Conservation (phyloP, 495 filamentous ascomycete species). For the Aeminium ludgeri region DNA sequence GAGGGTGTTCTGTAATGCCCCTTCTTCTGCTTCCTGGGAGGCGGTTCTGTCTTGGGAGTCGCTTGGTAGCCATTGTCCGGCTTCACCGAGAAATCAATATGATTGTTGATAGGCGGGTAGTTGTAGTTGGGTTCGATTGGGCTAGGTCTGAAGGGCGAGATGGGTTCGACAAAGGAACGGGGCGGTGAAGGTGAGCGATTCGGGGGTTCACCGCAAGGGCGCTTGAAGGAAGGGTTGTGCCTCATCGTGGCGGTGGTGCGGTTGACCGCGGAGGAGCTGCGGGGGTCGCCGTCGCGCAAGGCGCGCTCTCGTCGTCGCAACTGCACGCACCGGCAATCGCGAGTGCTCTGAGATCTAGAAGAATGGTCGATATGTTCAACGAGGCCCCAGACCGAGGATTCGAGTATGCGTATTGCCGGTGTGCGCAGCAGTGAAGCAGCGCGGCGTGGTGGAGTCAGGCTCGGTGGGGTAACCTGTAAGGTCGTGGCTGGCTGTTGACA, state of each 20-base stretch:
- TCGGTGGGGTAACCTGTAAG: no score
- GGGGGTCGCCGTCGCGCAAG: neutral
- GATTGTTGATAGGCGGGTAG: constrained; percentile 11
- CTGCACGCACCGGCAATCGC: no score
- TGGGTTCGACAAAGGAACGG: constrained; percentile 19
- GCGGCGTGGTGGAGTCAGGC: no score
- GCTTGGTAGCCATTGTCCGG: neutral
- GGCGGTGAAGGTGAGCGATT: constrained; percentile 23
- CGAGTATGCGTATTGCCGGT: no score
- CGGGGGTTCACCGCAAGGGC: constrained; percentile 2
- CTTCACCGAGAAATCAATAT: neutral
- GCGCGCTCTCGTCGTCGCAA: no score
- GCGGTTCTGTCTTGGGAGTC: constrained; percentile 1
- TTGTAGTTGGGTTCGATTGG: constrained; percentile 14
- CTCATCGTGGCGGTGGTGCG: neutral
- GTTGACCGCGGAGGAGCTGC: neutral
- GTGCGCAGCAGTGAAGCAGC: no score
- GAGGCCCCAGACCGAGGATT: no score
- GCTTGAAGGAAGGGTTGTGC: constrained; percentile 10
- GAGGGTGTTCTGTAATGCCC: constrained; percentile 15
- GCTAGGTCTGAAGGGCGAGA: constrained; percentile 17
- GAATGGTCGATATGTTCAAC: no score
- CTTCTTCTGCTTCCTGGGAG: constrained; percentile 1
- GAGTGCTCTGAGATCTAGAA: no score
- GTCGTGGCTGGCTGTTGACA: no score